Evolutionary conservation across 768 basidiomycete genomes (phyloP).

Genomic region (Suillus bovinus): DNA sequence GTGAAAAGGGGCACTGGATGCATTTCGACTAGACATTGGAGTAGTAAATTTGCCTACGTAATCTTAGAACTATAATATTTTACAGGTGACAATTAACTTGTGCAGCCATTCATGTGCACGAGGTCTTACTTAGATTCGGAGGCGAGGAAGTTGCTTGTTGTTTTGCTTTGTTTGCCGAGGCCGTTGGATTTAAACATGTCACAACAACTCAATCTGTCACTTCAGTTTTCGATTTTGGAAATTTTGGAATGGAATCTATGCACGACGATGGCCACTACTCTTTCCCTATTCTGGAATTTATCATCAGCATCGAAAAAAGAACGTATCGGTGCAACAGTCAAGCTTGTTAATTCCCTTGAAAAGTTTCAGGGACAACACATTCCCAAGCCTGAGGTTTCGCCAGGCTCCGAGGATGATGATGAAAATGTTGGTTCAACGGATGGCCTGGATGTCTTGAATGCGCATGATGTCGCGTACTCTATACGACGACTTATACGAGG

Average conservation of each 20-base stretch:
- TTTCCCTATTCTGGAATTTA: constrained; percentile 93
- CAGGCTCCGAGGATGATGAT: constrained; percentile 41
- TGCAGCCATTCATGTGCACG: no score
- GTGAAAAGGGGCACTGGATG: constrained; percentile 72
- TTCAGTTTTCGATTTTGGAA: constrained; percentile 16
- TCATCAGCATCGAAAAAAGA: constrained; percentile 80
- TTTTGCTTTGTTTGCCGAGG: not conserved
- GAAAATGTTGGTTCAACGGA: constrained; percentile 43
- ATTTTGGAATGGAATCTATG: not conserved
- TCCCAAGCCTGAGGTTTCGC: constrained; percentile 34
- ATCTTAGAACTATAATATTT: not conserved
- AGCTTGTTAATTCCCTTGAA: constrained; percentile 78
- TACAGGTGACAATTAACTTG: not conserved
- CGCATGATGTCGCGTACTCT: constrained; percentile 91
- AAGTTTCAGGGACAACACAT: constrained; percentile 76
- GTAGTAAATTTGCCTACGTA: not conserved
- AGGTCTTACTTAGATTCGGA: no score
- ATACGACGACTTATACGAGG: constrained; percentile 85
- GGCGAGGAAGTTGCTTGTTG: not conserved
- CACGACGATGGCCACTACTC: constrained; percentile 74
- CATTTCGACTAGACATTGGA: constrained; percentile 49
- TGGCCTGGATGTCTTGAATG: constrained; percentile 67
- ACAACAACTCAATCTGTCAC: constrained; percentile 25
- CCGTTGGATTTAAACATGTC: constrained; percentile 20
- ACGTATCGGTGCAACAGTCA: constrained; percentile 82